These are phyloP conservation scores for Cucurbita moschata DNA, from an alignment of 306 rosid species.

Conservation along the genomic window DNA sequence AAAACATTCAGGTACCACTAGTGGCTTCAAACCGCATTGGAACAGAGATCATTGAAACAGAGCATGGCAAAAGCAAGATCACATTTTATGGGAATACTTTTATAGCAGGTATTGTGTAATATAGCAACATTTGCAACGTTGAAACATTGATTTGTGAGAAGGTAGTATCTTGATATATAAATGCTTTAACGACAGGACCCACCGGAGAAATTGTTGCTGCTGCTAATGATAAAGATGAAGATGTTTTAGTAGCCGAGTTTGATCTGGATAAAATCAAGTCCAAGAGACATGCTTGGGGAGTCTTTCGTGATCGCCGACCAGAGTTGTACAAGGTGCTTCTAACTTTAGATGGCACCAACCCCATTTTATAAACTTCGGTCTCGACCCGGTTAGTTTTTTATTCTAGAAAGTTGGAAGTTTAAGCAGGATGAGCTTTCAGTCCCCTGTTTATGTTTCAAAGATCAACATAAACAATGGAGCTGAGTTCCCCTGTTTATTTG, in stretches of 20 bases:
- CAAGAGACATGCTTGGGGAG: conserved; percentile 74
- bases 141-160: background rate
- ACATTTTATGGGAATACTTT: conserved; percentile 87
- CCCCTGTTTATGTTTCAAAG: background rate
- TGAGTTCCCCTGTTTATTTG: background rate
- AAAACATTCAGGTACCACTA: conserved; percentile 57
- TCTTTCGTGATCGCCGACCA: conserved; percentile 87
- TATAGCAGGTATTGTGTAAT: conserved; percentile 55
- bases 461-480: background rate
- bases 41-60: conserved; percentile 68
- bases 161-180: background rate
- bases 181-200: conserved; percentile 42
- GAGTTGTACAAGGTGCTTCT: conserved; percentile 77
- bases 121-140: background rate
- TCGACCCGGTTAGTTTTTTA: background rate
- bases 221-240: conserved; percentile 71
- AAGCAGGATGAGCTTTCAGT: background rate
- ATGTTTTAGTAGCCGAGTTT: conserved; percentile 58
- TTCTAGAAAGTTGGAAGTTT: background rate
- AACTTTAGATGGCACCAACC: conserved; percentile 40
- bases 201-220: conserved; percentile 76
- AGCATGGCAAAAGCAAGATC: conserved; percentile 71
- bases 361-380: conserved; percentile 4
- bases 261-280: conserved; percentile 69
- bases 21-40: conserved; percentile 94